Percentiles rank a stretch among this genome's conserved stretches.
phyloP scores from a whole-genome alignment of 2,329 filamentous ascomycete genomes.

The Xenoacremonium recifei region DNA sequence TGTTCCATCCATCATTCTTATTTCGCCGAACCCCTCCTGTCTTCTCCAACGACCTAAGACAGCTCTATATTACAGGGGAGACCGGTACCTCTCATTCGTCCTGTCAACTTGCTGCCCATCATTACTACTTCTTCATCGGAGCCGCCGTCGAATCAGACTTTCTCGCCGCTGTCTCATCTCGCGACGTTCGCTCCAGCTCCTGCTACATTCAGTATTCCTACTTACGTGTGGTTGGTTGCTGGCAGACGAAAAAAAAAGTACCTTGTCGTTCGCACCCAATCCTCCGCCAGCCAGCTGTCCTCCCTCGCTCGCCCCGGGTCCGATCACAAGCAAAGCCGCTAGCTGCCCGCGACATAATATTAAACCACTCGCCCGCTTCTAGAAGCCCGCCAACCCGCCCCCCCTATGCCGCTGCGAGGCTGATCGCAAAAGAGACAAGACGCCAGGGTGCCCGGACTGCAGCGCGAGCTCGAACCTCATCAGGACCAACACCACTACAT shows the following conservation, averaged over 20 bases:
- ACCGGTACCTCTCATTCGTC: too few relatives aligned
- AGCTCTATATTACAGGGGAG: too few relatives aligned
- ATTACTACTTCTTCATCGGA: too few relatives aligned
- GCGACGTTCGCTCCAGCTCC: not conserved
- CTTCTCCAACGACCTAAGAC: too few relatives aligned
- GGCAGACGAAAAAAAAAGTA: too few relatives aligned
- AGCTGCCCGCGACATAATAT: not conserved
- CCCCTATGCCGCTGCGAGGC: slow-evolving; percentile 23
- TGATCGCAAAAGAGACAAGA: slow-evolving; percentile 23
- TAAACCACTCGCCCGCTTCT: slow-evolving; percentile 17
- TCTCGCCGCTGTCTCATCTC: too few relatives aligned
- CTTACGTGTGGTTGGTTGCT: not conserved
- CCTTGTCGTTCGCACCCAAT: too few relatives aligned
- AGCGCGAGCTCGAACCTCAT: not conserved
- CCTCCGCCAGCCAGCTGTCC: too few relatives aligned
- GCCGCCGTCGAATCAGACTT: too few relatives aligned
- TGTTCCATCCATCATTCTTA: too few relatives aligned
- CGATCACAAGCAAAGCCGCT: slow-evolving; percentile 1
- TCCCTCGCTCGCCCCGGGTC: not conserved
- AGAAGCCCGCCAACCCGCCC: slow-evolving; percentile 16
- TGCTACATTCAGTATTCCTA: not conserved
- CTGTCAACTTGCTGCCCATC: too few relatives aligned
- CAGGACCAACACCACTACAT: not conserved
- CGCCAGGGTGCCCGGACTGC: slow-evolving; percentile 22
- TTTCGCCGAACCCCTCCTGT: too few relatives aligned